Conservation (phyloP, 2,329 filamentous ascomycete species). For the Penicillium sp. region DNA sequence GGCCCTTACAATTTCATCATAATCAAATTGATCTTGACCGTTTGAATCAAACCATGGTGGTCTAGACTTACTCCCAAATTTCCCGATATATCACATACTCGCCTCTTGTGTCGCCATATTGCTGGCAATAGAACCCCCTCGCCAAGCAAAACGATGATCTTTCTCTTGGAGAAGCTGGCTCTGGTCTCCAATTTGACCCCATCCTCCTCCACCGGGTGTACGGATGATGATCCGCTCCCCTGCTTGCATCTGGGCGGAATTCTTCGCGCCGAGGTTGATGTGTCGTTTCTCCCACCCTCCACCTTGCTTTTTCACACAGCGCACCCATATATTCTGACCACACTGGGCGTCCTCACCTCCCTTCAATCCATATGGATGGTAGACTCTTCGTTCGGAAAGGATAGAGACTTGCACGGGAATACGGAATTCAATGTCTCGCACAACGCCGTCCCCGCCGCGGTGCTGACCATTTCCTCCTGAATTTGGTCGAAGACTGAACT, state of each 20-base stretch:
- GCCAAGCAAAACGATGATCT: slow-evolving; percentile 63
- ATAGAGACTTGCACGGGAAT: slow-evolving; percentile 76
- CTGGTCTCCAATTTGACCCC: slow-evolving; percentile 52
- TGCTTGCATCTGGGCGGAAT: slow-evolving; percentile 34
- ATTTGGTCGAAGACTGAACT: slow-evolving; percentile 65
- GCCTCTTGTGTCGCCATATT: slow-evolving; percentile 52
- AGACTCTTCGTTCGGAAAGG: slow-evolving; percentile 69
- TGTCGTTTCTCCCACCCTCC: slow-evolving; percentile 21
- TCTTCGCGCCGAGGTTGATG: slow-evolving; percentile 35
- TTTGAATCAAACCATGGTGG: background rate
- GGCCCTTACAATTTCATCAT: background rate
- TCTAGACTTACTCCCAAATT: background rate
- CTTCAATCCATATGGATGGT: slow-evolving; percentile 73
- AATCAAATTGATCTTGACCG: background rate
- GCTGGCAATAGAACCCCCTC: slow-evolving; percentile 57
- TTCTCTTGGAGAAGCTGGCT: slow-evolving; percentile 47
- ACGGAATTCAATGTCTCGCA: slow-evolving; percentile 78
- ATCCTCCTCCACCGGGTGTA: slow-evolving; percentile 42
- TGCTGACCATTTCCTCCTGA: slow-evolving; percentile 67
- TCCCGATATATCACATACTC: slow-evolving; percentile 33
- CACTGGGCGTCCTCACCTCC: slow-evolving; percentile 75
- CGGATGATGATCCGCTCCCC: slow-evolving; percentile 42
- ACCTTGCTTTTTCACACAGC: slow-evolving; percentile 12
- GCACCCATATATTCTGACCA: slow-evolving; percentile 80
- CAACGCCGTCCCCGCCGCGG: slow-evolving; percentile 71